Evolutionary conservation across 306 rosid genomes (phyloP), one percentile per base, ranked within the genome.

Genomic region (Malus sylvestris): DNA sequence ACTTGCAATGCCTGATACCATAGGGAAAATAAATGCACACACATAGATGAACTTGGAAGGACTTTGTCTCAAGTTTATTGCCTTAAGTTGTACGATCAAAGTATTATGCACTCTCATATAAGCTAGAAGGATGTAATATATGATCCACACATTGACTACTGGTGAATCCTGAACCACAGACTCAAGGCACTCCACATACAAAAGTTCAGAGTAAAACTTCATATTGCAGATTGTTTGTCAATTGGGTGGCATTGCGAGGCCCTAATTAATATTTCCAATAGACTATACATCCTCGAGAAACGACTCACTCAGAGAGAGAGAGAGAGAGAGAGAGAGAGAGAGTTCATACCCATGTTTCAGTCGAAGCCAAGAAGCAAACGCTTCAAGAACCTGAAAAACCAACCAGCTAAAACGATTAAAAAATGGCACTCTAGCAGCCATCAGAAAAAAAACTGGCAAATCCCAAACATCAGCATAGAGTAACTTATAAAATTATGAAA

Each of bases 311-410:
- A 38, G 42, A 38, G 27, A 61, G 19, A 53, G 60, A 64, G 23
- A 55, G 59, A 20, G 25, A 25, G 25, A 25, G 25, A 38, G 42
- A 38, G 27, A 61, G 19, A 53, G 60, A 64, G 1, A 53, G 22
- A 53, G 59, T 30, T 32, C 35, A 81, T 91, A 96, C 99, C 98
- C 98, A 76, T 96, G 99, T 89, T 91, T 96, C 76, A 96, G 88
- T 74, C 97, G 93, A 86, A 96, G 98, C 99, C 99, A 96, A 71
- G 99, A 93, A 85, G 97, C 91, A 91, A 96, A 96, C 77, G 99
- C 99, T 86, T 96, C 99, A 30, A 96, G 99, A 86, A 89, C 97
- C 99, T 96, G 90, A 76, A 62, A 79, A 75, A 67, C 81, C 77
- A 73, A 85, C 76, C 33, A 76, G 49, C 76, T 61, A 73, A 76